Conservation (phyloP, 768 basidiomycete species). For the Imleria badia region DNA sequence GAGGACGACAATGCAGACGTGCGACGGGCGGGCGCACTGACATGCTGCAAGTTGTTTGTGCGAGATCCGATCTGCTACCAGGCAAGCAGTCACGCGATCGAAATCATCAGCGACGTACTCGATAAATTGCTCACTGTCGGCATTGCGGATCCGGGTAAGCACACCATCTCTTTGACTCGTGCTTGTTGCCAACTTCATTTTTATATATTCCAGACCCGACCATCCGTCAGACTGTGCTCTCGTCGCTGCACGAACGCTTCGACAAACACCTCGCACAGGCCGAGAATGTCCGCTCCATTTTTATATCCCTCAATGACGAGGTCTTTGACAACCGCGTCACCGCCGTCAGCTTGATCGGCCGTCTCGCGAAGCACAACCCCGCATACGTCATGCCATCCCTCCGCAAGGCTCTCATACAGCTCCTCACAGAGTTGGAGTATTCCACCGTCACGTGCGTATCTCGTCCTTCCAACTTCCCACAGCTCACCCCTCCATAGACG, state of each 20-base stretch:
- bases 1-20: slow-evolving; percentile 91
- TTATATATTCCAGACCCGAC: slow-evolving; percentile 47
- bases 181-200: slow-evolving; percentile 6
- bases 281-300: slow-evolving; percentile 95
- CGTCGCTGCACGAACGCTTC: slow-evolving; percentile 87
- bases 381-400: slow-evolving; percentile 99
- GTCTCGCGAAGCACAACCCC: slow-evolving; percentile 92
- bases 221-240: slow-evolving; percentile 85
- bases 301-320: slow-evolving; percentile 97
- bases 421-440: slow-evolving; percentile 95
- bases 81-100: slow-evolving; percentile 92
- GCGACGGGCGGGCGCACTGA: slow-evolving; percentile 84
- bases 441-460: slow-evolving; percentile 77
- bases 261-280: slow-evolving; percentile 97
- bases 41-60: slow-evolving; percentile 89
- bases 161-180: background rate
- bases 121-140: slow-evolving; percentile 94
- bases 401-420: slow-evolving; percentile 91
- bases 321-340: slow-evolving; percentile 89
- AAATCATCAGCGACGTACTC: slow-evolving; percentile 96
- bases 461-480: background rate
- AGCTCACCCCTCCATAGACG: slow-evolving; percentile 47
- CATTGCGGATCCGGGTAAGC: slow-evolving; percentile 89
- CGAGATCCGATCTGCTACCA: slow-evolving; percentile 96
- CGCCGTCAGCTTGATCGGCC: slow-evolving; percentile 90